phyloP scores from a whole-genome alignment of 2,329 filamentous ascomycete species.

The Neonectria ditissima region DNA sequence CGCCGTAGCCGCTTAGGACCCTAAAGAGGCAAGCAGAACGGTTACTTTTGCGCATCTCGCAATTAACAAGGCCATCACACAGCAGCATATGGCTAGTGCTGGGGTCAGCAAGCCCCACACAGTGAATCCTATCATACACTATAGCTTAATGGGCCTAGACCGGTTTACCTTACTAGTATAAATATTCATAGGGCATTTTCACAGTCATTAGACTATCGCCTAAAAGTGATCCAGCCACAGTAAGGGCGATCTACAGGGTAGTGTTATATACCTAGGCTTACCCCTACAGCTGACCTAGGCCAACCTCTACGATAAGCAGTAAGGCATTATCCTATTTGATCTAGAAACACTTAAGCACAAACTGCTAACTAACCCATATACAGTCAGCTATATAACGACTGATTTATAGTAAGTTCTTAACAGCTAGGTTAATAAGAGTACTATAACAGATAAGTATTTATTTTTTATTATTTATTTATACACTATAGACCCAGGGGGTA shows the following conservation, averaged over 20 bases:
- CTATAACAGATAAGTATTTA: slow-evolving; percentile 28
- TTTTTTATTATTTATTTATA: too few relatives aligned
- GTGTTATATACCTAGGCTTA: slow-evolving; percentile 37
- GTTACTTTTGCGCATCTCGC: slow-evolving; percentile 41
- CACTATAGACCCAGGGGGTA: too few relatives aligned
- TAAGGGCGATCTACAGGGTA: slow-evolving; percentile 23
- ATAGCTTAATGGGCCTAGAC: slow-evolving; percentile 32
- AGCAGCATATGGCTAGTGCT: slow-evolving; percentile 22
- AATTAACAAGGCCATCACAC: slow-evolving; percentile 40
- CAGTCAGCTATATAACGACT: slow-evolving; percentile 27
- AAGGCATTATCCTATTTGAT: slow-evolving; percentile 36
- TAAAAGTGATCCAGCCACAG: slow-evolving; percentile 12
- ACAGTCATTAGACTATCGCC: slow-evolving; percentile 36
- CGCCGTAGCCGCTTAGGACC: slow-evolving; percentile 26
- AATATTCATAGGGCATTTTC: slow-evolving; percentile 41
- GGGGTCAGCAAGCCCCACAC: slow-evolving; percentile 5
- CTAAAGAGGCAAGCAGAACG: slow-evolving; percentile 27
- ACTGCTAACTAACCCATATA: slow-evolving; percentile 35
- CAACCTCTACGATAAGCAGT: slow-evolving; percentile 36
- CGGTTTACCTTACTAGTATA: slow-evolving; percentile 35
- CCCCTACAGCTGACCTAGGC: slow-evolving; percentile 37
- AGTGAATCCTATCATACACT: slow-evolving; percentile 21
- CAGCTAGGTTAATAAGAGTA: slow-evolving; percentile 1
- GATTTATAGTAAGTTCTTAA: slow-evolving; percentile 27
- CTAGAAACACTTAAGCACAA: slow-evolving; percentile 35